A percentile compares a stretch with the other conserved stretches of the same genome.
Evolutionary conservation across 306 rosid genomes (phyloP).

Genomic region (Argentina anserina): DNA sequence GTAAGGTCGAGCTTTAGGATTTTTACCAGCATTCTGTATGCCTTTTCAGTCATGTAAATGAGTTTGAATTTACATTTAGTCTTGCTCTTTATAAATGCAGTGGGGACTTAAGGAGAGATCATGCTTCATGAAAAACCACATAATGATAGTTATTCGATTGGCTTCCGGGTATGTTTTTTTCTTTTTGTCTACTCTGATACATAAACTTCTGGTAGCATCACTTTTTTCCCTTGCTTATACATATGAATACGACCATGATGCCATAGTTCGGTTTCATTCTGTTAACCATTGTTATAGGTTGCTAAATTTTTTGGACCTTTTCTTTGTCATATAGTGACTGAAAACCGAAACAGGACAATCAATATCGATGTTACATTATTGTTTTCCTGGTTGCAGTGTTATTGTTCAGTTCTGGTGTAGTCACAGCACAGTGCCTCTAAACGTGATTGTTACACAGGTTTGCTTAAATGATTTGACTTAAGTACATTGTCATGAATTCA

Average conservation of each 20-base stretch:
- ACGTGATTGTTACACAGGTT: constrained; percentile 86
- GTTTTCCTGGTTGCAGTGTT: constrained; percentile 45
- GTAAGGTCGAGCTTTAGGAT: background rate
- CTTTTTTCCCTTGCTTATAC: background rate
- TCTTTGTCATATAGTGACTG: background rate
- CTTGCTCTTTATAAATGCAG: constrained; percentile 34
- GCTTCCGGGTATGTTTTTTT: constrained; percentile 63
- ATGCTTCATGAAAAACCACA: constrained; percentile 77
- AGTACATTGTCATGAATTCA: background rate
- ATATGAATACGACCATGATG: background rate
- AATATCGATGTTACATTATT: constrained; percentile 13
- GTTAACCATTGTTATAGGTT: background rate
- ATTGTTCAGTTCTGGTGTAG: constrained; percentile 97
- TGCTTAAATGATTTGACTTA: constrained; percentile 8
- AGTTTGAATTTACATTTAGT: background rate
- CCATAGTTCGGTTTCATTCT: background rate
- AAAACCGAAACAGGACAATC: background rate
- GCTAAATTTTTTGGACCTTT: background rate
- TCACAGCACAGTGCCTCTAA: constrained; percentile 91
- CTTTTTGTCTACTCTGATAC: background rate
- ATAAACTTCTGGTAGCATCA: background rate
- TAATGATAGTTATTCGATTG: constrained; percentile 71
- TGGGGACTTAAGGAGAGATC: constrained; percentile 73
- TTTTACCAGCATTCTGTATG: background rate
- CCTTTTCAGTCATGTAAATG: constrained; percentile 8